These are phyloP conservation scores for Aureobasidium vineae DNA, from an alignment of 2,329 filamentous ascomycete species.

Conservation along the genomic window DNA sequence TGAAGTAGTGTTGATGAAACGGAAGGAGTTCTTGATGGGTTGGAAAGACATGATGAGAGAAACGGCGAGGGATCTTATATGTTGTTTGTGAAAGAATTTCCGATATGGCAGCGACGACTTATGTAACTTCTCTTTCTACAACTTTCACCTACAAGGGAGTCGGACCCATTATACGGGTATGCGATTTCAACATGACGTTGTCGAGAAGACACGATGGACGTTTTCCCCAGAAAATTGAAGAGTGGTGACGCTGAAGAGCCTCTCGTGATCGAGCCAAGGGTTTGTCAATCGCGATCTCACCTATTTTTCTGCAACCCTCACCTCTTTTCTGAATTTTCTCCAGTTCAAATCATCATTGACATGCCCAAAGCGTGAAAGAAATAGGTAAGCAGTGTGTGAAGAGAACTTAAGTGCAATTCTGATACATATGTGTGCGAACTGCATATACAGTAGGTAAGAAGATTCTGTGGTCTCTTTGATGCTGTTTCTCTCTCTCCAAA, in stretches of 20 bases:
- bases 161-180: constrained; percentile 4
- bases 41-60: constrained; percentile 10
- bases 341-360: constrained; percentile 18
- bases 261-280: constrained; percentile 19
- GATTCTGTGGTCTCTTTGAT: constrained; percentile 15
- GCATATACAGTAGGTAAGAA: constrained; percentile 20
- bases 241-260: constrained; percentile 23
- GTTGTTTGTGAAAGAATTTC: not conserved
- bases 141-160: not conserved
- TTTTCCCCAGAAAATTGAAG: constrained; percentile 7
- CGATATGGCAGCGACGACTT: not conserved
- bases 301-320: not conserved
- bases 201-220: not conserved
- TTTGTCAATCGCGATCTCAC: constrained; percentile 8
- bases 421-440: constrained; percentile 17
- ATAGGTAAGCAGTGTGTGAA: not conserved
- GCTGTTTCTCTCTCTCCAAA: not conserved
- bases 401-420: constrained; percentile 10
- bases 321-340: not conserved
- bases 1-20: constrained; percentile 17
- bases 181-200: constrained; percentile 18
- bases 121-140: not conserved
- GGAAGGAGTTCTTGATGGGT: constrained; percentile 8
- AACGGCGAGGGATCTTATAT: not conserved
- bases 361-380: not conserved